Base-by-base conservation (phyloP, 2,329 filamentous ascomycete genomes). In the Colletotrichum spaethianum region DNA sequence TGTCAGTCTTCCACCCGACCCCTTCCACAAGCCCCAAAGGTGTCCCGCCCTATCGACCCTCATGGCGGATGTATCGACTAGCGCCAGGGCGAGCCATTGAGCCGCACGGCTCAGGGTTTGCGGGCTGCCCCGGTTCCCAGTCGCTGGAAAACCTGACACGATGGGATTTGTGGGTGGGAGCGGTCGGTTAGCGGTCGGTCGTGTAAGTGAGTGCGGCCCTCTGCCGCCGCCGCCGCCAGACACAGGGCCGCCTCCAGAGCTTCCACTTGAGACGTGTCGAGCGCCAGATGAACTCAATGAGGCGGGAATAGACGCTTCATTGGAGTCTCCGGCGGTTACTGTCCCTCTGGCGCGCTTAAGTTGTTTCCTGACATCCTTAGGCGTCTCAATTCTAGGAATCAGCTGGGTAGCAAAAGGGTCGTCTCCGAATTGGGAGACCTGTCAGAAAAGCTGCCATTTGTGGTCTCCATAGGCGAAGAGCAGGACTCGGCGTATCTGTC, bases 71-170 rank as follows among this genome's bases (percentile, higher is more conserved):
- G 23, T 62, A n/a, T 40, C 46, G 60, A n/a, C 31, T 63, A 52
- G 44, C 60, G 60, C 60, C 46, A 63, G 33, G 60, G 60, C 60
- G 60, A 50, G 33, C 31, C 44, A 11, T 52, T 28, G 46, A 63
- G 60, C 60, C 60, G 60, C 60, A 40, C 20, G 1, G 23, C 60
- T 63, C 46, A 48, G 33, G 60, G 60, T 63, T 52, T 26, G 23
- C 44, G 42, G 31, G 31, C 16, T 38, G 44, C 60, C 60, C 31
- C 26, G 40, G 33, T 42, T 46, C 31, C n/a, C 31, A 33, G 52
- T 26, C 53, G n/a, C 33, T 56, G n/a, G 36, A 57, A n/a, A 28
- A 26, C 28, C 14, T 40, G 33, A 33, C n/a, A 16, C 55, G 55
- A 26, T 26, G 18, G 46, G 8, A 3, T 52, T 31, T 50, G 11